Base-by-base conservation (phyloP, 2,329 filamentous ascomycete genomes). In the Colletotrichum australisinense region DNA sequence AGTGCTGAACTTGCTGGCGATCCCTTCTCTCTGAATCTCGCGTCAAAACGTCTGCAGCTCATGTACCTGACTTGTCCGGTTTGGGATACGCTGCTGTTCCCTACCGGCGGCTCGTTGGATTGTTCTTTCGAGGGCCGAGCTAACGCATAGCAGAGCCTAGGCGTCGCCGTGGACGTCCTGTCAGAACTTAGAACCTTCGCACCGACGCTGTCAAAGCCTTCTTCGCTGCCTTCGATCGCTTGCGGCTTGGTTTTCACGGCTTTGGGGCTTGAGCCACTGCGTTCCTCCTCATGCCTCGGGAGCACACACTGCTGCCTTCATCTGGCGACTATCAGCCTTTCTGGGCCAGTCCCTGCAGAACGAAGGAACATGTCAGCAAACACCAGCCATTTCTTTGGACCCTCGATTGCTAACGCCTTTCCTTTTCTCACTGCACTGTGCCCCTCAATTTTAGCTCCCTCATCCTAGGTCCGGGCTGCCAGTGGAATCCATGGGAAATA, bases 41-140 rank as follows among this genome's bases (percentile, higher is more conserved):
- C 60, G 8, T n/a, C n/a, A 11, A 28, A 28, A 35, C 26, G 12
- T 53, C 60, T 63, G 46, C 60, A 63, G 46, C 14, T 32, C 46
- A 53, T 42, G 42, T 69, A 46, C 69, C 66, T 72, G 69, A 72
- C 69, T 72, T 72, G 66, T 35, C 66, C 66, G 38, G 58, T 55
- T 72, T 64, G 53, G 65, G 66, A 72, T 55, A 26, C 38, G 69
- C 24, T 72, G 38, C 64, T 69, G 65, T 58, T 35, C 28, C 5
- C 62, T 53, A 52, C 30, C n/a, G 28, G 26, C 26, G 14, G 46
- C 64, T 63, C 26, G 38, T 63, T 24, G 49, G 56, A 60, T 35
- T 58, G 38, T 57, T 63, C 24, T 53, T n/a, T 55, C 46, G 52
- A 53, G 65, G 53, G 59, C 53, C 65, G 32, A 59, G 69, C 71